Conservation (phyloP, 805 yeast species). For the Lipomyces orientalis region DNA sequence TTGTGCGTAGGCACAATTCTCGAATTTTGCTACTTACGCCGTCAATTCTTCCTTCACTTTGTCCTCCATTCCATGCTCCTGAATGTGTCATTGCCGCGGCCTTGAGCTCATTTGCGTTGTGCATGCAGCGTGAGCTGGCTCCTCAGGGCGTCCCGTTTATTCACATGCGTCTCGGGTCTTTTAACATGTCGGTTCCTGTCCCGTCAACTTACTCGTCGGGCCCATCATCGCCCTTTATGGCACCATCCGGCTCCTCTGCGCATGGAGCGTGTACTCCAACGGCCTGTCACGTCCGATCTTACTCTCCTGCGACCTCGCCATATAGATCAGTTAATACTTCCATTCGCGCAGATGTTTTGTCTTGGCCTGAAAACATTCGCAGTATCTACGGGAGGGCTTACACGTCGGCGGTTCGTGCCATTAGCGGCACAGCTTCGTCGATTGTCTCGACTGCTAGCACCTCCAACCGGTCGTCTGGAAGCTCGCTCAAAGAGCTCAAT, state of each 20-base stretch:
- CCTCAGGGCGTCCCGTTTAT: constrained; percentile 53
- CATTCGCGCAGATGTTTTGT: constrained; percentile 50
- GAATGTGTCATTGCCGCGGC: constrained; percentile 61
- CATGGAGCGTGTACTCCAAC: constrained; percentile 32
- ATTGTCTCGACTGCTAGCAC: constrained; percentile 23
- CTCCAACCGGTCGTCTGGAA: constrained; percentile 17
- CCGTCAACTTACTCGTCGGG: constrained; percentile 31
- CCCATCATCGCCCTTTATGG: constrained; percentile 29
- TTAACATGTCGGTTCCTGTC: constrained; percentile 48
- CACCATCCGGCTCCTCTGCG: constrained; percentile 10
- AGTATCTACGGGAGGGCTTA: constrained; percentile 47
- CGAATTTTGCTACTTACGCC: constrained; percentile 62
- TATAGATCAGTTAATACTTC: constrained; percentile 42
- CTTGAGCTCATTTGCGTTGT: constrained; percentile 48
- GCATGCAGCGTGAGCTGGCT: constrained; percentile 52
- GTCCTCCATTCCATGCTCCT: constrained; percentile 67
- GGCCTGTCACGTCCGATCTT: constrained; percentile 30
- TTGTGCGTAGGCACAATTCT: constrained; percentile 58
- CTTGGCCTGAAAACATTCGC: constrained; percentile 51
- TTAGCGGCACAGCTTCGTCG: constrained; percentile 34
- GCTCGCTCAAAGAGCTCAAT: constrained; percentile 27
- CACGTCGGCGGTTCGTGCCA: constrained; percentile 35
- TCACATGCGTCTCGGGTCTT: constrained; percentile 55
- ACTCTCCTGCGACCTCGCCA: constrained; percentile 36
- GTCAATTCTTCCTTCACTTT: constrained; percentile 58